A percentile compares a stretch with the other conserved stretches of the same genome.
These are phyloP conservation scores for Glebionis coronaria DNA, from an alignment of 129 eudicot genomes.

Conservation along the genomic window DNA sequence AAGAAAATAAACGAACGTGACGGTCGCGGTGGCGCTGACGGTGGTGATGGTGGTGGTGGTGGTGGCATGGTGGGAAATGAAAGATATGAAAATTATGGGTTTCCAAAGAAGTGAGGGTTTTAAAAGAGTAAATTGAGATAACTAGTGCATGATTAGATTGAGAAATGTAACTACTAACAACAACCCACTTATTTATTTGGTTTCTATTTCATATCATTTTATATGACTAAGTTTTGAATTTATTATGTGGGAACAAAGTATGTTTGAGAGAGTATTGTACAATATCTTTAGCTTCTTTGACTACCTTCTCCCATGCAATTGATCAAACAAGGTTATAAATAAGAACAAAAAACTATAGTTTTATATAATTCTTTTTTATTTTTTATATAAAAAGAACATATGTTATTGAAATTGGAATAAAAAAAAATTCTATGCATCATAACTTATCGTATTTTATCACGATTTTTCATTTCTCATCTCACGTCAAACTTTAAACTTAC, in stretches of 20 bases:
- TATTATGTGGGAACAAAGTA: not conserved
- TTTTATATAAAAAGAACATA: no score
- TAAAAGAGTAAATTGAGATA: conserved; percentile 5
- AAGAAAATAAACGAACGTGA: not conserved
- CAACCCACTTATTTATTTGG: not conserved
- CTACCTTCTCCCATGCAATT: no score
- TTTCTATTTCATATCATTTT: not conserved
- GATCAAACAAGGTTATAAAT: no score
- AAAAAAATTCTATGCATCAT: no score
- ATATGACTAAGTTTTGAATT: not conserved
- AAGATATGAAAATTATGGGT: conserved; percentile 6
- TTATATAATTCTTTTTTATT: no score
- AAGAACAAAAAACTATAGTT: no score
- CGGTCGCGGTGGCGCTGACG: conserved; percentile 6
- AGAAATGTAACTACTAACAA: conserved; percentile 31
- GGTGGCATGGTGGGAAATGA: conserved; percentile 29
- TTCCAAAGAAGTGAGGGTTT: conserved; percentile 13
- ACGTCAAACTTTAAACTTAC: no score
- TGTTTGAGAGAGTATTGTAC: no score
- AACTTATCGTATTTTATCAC: no score
- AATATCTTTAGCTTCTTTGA: no score
- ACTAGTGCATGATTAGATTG: conserved; percentile 13
- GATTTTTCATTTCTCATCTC: no score
- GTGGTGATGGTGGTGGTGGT: conserved; percentile 11
- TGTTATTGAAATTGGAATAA: no score